These are phyloP conservation scores for Cardiospermum halicacabum DNA, from an alignment of 345 rosid species.

Conservation along the genomic window DNA sequence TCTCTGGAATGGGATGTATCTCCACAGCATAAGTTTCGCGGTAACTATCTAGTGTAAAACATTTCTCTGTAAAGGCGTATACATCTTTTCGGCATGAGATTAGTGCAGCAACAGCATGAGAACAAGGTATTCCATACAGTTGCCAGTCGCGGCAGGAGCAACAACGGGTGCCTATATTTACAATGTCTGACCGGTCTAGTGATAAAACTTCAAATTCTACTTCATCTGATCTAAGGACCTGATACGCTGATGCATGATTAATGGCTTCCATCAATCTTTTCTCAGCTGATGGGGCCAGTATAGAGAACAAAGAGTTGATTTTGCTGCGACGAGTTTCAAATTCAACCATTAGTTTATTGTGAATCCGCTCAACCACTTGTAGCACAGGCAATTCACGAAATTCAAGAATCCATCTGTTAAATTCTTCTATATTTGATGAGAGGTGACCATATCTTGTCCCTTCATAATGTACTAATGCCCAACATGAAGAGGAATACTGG, in stretches of 20 bases:
- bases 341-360: constrained; percentile 31
- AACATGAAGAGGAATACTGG: constrained; percentile 37
- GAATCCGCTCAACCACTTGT: constrained; percentile 48
- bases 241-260: constrained; percentile 28
- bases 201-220: constrained; percentile 56
- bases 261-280: constrained; percentile 35
- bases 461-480: constrained; percentile 48
- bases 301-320: constrained; percentile 39
- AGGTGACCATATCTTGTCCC: constrained; percentile 43
- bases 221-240: constrained; percentile 54
- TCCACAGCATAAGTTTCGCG: constrained; percentile 37
- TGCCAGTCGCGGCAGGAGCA: constrained; percentile 65
- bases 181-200: constrained; percentile 43
- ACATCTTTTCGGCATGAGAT: constrained; percentile 39
- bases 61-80: constrained; percentile 38
- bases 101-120: constrained; percentile 56
- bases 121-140: constrained; percentile 52
- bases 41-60: constrained; percentile 47
- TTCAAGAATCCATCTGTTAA: constrained; percentile 47
- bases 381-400: constrained; percentile 46
- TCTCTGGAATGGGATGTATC: constrained; percentile 32
- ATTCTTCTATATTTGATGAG: constrained; percentile 44
- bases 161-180: constrained; percentile 35
- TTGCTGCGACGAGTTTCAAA: constrained; percentile 37
- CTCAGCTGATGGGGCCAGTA: constrained; percentile 49